Percentiles rank a stretch among this genome's conserved stretches.
Evolutionary conservation across 2,329 filamentous ascomycete genomes (phyloP).

Genomic region (Pseudocercospora vitis): DNA sequence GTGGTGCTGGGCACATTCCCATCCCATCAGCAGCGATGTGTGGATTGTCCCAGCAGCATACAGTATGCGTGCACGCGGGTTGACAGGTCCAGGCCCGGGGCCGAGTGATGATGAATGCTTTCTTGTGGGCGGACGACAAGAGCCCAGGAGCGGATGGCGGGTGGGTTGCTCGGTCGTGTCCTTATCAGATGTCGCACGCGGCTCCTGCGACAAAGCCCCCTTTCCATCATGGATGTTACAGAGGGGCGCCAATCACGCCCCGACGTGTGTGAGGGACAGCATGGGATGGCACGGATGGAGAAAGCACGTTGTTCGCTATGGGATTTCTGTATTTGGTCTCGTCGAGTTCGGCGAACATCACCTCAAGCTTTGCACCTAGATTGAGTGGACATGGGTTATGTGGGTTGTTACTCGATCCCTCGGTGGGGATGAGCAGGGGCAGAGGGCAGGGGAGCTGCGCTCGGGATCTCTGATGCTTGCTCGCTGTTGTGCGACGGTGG

Average conservation of each 20-base stretch:
- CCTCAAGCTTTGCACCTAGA: no score
- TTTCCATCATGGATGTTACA: background rate
- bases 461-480: constrained; percentile 1
- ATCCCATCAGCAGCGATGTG: no score
- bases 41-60: constrained; percentile 11
- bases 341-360: no score
- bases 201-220: background rate
- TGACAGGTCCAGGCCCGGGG: constrained; percentile 24
- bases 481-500: background rate
- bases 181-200: constrained; percentile 6
- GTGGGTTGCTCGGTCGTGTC: no score
- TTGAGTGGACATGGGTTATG: constrained; percentile 1
- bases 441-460: background rate
- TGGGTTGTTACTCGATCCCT: background rate
- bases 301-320: constrained; percentile 8
- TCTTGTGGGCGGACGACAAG: background rate
- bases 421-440: background rate
- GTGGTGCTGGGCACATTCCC: constrained; percentile 2
- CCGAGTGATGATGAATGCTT: constrained; percentile 10
- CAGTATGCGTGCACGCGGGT: constrained; percentile 22
- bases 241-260: background rate
- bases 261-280: constrained; percentile 1
- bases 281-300: constrained; percentile 5
- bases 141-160: constrained; percentile 8
- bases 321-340: no score